phyloP scores from a whole-genome alignment of 2,329 filamentous ascomycete genomes.

The Penicillium sp. region DNA sequence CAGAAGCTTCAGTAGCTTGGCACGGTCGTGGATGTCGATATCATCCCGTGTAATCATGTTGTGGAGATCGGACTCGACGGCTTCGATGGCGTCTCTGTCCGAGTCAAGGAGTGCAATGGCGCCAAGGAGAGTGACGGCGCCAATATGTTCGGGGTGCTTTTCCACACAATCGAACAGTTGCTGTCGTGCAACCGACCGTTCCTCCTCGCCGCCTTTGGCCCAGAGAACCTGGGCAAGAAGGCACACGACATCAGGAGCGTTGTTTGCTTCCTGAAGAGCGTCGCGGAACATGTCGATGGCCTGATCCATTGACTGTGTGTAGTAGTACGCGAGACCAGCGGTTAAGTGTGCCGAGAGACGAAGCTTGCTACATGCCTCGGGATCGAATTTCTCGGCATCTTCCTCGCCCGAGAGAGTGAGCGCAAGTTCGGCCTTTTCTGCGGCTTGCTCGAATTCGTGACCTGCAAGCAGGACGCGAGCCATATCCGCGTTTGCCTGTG shows the following conservation, averaged over 20 bases:
- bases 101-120: constrained; percentile 78
- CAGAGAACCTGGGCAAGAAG: constrained; percentile 88
- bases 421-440: constrained; percentile 76
- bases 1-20: constrained; percentile 70
- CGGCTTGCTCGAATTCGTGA: constrained; percentile 63
- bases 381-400: constrained; percentile 60
- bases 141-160: constrained; percentile 69
- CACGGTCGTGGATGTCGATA: constrained; percentile 62
- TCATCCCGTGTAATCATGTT: constrained; percentile 66
- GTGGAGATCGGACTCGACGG: constrained; percentile 75
- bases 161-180: constrained; percentile 80
- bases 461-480: constrained; percentile 77
- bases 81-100: constrained; percentile 75
- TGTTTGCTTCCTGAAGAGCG: constrained; percentile 72
- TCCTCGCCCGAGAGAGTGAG: constrained; percentile 74
- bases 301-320: constrained; percentile 61
- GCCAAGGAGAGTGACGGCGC: constrained; percentile 76
- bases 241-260: constrained; percentile 80
- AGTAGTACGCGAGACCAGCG: constrained; percentile 78
- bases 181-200: constrained; percentile 72
- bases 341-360: constrained; percentile 84
- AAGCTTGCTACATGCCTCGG: constrained; percentile 65
- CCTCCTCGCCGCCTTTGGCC: constrained; percentile 76
- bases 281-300: constrained; percentile 77
- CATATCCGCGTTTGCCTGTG: constrained; percentile 80